A percentile compares a stretch with the other conserved stretches of the same genome.
Evolutionary conservation across 2,329 filamentous ascomycete genomes (phyloP).

Genomic region (Capronia coronata): DNA sequence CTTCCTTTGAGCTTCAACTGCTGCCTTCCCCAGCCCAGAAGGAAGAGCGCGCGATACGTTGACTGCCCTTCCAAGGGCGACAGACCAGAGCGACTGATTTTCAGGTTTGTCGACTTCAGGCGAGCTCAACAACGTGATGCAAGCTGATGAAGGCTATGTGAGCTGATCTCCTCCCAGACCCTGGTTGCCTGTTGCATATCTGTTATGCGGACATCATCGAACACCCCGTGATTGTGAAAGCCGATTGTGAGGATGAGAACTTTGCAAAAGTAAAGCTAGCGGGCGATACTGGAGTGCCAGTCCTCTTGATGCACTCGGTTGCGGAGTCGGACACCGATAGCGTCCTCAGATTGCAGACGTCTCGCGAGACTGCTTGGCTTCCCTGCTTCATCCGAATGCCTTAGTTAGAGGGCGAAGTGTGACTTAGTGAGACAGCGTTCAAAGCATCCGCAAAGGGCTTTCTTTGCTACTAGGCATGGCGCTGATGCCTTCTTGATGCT

Average conservation of each 20-base stretch:
- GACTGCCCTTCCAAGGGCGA: too few relatives aligned
- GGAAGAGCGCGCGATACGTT: too few relatives aligned
- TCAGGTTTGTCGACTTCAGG: slow-evolving; percentile 24
- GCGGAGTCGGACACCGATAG: slow-evolving; percentile 50
- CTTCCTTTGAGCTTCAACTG: too few relatives aligned
- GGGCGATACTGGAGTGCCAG: too few relatives aligned
- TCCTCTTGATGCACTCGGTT: slow-evolving; percentile 39
- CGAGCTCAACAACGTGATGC: slow-evolving; percentile 31
- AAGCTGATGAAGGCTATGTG: slow-evolving; percentile 30
- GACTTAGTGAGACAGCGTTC: too few relatives aligned
- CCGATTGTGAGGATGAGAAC: slow-evolving; percentile 49
- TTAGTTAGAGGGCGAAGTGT: too few relatives aligned
- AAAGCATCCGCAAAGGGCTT: too few relatives aligned
- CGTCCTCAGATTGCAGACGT: too few relatives aligned
- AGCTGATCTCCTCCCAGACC: slow-evolving; percentile 41
- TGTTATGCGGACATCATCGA: slow-evolving; percentile 39
- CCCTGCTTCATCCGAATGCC: background rate
- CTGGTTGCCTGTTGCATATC: slow-evolving; percentile 36
- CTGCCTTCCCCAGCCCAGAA: slow-evolving; percentile 2
- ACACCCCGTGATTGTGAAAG: slow-evolving; percentile 42
- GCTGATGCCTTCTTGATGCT: too few relatives aligned
- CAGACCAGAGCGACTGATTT: slow-evolving; percentile 29
- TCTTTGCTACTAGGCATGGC: too few relatives aligned
- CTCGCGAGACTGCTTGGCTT: background rate
- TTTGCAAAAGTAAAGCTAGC: slow-evolving; percentile 42